These are phyloP conservation scores for Cochlearia excelsa DNA, from an alignment of 345 rosid genomes.

Conservation along the genomic window DNA sequence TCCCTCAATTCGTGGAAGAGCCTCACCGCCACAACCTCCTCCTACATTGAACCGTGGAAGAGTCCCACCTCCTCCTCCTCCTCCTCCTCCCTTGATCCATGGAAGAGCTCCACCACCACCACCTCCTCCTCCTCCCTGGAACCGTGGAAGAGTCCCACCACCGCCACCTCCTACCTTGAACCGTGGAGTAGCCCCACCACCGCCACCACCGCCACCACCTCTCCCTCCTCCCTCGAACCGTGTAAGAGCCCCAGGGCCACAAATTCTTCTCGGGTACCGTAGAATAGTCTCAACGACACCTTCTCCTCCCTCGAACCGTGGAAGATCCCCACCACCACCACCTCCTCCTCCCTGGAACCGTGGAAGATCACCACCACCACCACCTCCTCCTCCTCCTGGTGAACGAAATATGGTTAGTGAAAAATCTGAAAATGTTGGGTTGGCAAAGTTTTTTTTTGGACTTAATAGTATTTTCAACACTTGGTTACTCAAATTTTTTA, in stretches of 20 bases:
- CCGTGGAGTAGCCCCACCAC: slow-evolving; percentile 48
- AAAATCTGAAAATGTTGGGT: slow-evolving; percentile 75
- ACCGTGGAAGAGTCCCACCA: slow-evolving; percentile 36
- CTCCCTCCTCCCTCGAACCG: slow-evolving; percentile 24
- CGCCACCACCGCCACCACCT: slow-evolving; percentile 21
- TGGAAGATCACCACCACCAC: slow-evolving; percentile 53
- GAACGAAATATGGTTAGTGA: slow-evolving; percentile 73
- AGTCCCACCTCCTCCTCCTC: slow-evolving; percentile 30
- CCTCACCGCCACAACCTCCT: slow-evolving; percentile 32
- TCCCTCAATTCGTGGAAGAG: slow-evolving; percentile 27
- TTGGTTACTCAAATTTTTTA: slow-evolving; percentile 6
- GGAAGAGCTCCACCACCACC: background rate
- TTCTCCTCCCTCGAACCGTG: slow-evolving; percentile 41
- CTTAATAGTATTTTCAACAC: background rate
- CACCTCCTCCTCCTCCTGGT: slow-evolving; percentile 60
- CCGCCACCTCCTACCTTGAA: slow-evolving; percentile 46
- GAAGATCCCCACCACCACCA: slow-evolving; percentile 60
- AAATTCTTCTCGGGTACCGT: slow-evolving; percentile 28
- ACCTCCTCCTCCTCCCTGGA: background rate
- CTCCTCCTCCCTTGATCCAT: slow-evolving; percentile 26
- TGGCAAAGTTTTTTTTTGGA: slow-evolving; percentile 47
- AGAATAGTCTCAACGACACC: slow-evolving; percentile 29
- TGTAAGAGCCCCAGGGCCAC: slow-evolving; percentile 45
- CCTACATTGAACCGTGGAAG: background rate
- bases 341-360: slow-evolving; percentile 44